phyloP scores from a whole-genome alignment of 495 filamentous ascomycete species.

The Apiosordaria backusii region DNA sequence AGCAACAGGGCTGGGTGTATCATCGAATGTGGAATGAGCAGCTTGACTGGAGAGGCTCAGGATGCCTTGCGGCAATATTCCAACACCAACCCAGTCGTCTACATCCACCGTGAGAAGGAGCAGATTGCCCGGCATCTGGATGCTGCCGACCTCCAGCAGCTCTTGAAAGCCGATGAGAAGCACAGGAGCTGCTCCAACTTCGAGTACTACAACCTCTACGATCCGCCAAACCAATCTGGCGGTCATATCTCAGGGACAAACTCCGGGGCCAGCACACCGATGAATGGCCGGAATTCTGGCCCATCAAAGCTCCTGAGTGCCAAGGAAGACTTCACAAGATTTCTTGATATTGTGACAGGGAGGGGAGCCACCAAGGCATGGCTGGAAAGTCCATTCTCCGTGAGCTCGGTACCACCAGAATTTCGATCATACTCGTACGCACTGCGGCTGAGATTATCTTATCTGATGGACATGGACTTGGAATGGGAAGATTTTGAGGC shows the following conservation, averaged over 20 bases:
- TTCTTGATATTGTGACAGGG: constrained; percentile 64
- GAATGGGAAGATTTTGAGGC: constrained; percentile 64
- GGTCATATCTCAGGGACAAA: constrained; percentile 13
- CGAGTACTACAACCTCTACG: constrained; percentile 72
- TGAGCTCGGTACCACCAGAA: constrained; percentile 64
- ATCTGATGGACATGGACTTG: constrained; percentile 50
- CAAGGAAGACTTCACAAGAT: constrained; percentile 69
- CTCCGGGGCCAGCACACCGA: constrained; percentile 30
- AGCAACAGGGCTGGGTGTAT: constrained; percentile 61
- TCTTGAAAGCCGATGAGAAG: constrained; percentile 48
- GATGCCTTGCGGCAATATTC: constrained; percentile 56
- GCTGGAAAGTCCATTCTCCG: constrained; percentile 68
- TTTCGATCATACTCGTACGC: constrained; percentile 63
- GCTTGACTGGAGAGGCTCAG: constrained; percentile 54
- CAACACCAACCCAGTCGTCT: constrained; percentile 67
- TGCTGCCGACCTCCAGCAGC: constrained; percentile 53
- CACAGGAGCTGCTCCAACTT: constrained; percentile 70
- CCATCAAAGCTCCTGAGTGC: constrained; percentile 62
- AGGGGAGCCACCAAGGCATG: constrained; percentile 51
- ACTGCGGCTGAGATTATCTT: constrained; percentile 59
- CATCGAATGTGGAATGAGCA: constrained; percentile 63
- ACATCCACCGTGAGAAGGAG: constrained; percentile 65
- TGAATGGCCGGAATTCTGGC: constrained; percentile 37
- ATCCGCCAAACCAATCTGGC: constrained; percentile 31
- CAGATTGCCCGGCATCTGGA: constrained; percentile 63